Evolutionary conservation across 2,329 filamentous ascomycete species (phyloP).

Genomic region (Phialocephala subalpina): DNA sequence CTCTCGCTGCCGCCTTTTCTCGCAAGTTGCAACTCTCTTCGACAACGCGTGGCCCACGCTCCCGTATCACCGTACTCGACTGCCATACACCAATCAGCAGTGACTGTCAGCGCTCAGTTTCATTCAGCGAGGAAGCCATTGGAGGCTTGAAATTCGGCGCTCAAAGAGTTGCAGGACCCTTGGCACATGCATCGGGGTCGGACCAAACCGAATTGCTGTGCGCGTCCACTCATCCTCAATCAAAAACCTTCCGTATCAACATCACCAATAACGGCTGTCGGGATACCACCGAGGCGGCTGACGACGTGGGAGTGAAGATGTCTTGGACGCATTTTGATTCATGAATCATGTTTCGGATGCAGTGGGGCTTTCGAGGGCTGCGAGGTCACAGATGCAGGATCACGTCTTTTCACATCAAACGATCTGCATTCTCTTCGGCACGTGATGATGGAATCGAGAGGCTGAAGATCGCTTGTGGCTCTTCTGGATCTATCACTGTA

Average conservation of each 20-base stretch:
- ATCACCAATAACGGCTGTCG: neutral
- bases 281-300: neutral
- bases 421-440: neutral
- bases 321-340: neutral
- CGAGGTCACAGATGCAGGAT: neutral
- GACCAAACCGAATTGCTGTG: neutral
- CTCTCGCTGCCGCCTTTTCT: neutral
- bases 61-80: neutral
- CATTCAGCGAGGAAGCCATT: neutral
- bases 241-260: neutral
- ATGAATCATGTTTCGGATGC: neutral
- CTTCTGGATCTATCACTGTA: constrained; percentile 38
- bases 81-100: neutral
- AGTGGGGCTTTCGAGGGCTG: constrained; percentile 1
- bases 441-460: constrained; percentile 28
- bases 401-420: neutral
- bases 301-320: neutral
- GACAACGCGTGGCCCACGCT: neutral
- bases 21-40: neutral
- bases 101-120: neutral
- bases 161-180: neutral
- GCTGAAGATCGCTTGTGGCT: constrained; percentile 37
- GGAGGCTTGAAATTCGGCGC: neutral
- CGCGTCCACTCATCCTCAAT: neutral
- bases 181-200: neutral